phyloP scores from a whole-genome alignment of 768 basidiomycete genomes.

The Daedaleopsis sinensis region DNA sequence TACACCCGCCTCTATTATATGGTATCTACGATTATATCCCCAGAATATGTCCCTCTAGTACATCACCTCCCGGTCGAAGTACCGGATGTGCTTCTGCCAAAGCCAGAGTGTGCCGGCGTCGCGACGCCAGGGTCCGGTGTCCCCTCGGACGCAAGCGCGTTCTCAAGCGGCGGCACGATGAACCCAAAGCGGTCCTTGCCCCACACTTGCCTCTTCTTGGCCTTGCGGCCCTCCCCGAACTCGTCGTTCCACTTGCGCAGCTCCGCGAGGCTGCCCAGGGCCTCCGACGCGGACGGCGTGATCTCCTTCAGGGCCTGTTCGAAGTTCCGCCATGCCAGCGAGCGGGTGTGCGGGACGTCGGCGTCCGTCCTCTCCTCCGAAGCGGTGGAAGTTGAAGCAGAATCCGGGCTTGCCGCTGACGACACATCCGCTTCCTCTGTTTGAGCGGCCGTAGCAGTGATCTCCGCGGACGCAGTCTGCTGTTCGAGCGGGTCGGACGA shows the following conservation, averaged over 20 bases:
- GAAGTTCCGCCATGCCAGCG: slow-evolving; percentile 68
- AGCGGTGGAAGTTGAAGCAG: slow-evolving; percentile 6
- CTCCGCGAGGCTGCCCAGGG: slow-evolving; percentile 71
- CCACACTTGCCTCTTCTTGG: slow-evolving; percentile 73
- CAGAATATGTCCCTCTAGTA: slow-evolving; percentile 9
- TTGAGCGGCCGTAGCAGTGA: neutral
- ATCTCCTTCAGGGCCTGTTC: slow-evolving; percentile 86
- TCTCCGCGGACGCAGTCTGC: slow-evolving; percentile 3
- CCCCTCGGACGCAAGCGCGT: neutral
- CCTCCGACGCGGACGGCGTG: slow-evolving; percentile 86
- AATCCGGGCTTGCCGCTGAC: neutral
- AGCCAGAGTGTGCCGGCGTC: neutral
- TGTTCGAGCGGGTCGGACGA: slow-evolving; percentile 3
- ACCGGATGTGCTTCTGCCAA: neutral
- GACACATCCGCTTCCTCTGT: neutral
- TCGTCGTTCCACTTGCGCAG: slow-evolving; percentile 91
- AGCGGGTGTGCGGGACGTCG: slow-evolving; percentile 29
- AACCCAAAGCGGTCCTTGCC: slow-evolving; percentile 92
- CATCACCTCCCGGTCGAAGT: neutral
- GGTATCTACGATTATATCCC: slow-evolving; percentile 14
- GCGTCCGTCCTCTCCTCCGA: slow-evolving; percentile 4
- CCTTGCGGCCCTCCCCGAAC: slow-evolving; percentile 83
- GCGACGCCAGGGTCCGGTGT: slow-evolving; percentile 22
- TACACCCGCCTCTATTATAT: slow-evolving; percentile 18
- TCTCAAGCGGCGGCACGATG: slow-evolving; percentile 41